Percentiles rank a stretch among this genome's conserved stretches.
Evolutionary conservation across 768 basidiomycete species (phyloP).

Genomic region (Gloeopeniophorella convolvens): DNA sequence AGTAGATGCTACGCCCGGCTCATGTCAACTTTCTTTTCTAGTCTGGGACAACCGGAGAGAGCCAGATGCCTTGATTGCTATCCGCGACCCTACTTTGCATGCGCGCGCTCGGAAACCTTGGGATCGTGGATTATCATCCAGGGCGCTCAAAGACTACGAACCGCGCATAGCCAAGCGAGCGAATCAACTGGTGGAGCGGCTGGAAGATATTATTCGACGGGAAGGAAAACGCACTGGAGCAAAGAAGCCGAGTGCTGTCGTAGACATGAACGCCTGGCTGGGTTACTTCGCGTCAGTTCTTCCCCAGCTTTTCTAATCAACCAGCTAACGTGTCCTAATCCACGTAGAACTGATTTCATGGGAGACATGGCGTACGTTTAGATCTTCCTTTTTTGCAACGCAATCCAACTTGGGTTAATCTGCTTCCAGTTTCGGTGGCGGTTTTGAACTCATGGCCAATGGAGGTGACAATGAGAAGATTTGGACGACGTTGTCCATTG

Average conservation of each 20-base stretch:
- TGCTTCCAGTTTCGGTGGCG: background rate
- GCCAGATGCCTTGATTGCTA: constrained; percentile 32
- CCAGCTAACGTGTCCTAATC: background rate
- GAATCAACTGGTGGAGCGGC: constrained; percentile 35
- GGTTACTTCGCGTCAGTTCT: constrained; percentile 35
- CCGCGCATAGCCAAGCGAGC: constrained; percentile 32
- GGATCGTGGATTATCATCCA: constrained; percentile 41
- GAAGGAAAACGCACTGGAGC: constrained; percentile 13
- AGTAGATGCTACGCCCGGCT: too few relatives aligned
- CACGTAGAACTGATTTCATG: constrained; percentile 37
- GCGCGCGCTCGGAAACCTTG: constrained; percentile 39
- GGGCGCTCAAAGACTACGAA: constrained; percentile 43
- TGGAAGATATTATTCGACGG: constrained; percentile 25
- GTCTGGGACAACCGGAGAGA: constrained; percentile 50
- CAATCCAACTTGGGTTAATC: too few relatives aligned
- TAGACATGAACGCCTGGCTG: constrained; percentile 33
- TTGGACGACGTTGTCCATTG: background rate
- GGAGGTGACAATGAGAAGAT: background rate
- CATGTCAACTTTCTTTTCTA: constrained; percentile 20
- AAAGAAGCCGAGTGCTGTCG: constrained; percentile 17
- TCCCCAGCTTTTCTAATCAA: background rate
- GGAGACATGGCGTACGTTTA: constrained; percentile 33
- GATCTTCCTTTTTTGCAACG: too few relatives aligned
- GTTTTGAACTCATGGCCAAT: background rate
- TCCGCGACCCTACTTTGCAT: constrained; percentile 39